Evolutionary conservation across 169 alveolate genomes (phyloP), one percentile per base, ranked within the genome.

Genomic region (Plasmodium billcollinsi): DNA sequence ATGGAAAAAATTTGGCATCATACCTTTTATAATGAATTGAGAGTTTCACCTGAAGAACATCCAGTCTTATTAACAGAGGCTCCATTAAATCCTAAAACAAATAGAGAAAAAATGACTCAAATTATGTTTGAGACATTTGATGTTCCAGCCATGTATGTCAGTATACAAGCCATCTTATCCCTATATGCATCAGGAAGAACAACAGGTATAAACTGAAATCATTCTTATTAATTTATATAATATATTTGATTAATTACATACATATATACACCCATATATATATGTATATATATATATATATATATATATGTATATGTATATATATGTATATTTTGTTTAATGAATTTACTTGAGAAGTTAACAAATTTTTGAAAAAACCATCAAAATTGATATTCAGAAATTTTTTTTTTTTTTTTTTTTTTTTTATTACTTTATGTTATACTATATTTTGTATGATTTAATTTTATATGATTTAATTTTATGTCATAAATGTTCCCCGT

Each of bases 171-270:
- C 54, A 99, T 98, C 43, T 96, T 99, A 45, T 98, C 99, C 5
- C 96, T 98, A 88, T 99, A 99, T 92, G 98, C 99, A n/a, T 97
- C 99, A 21, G 99, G 99, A 67, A 97, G 99, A 92, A 98, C 99
- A 70, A 98, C 99, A 65, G 99, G 99, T 92, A 67, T 54, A 45
- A 12, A 20, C 24, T 5, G 14, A 20, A 47, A 45, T 75, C 95
- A 14, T 96, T 94, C 33, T 96, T 96, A 65, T 2, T 29, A 45
- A 33, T 26, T 26, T 26, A 1, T 26, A 26, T 26, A 26, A 26
- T 26, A 26, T 26, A 26, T 26, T n/a, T n/a, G n/a, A n/a, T n/a
- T n/a, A n/a, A n/a, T n/a, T n/a, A n/a, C n/a, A n/a, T n/a, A n/a
- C n/a, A n/a, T n/a, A n/a, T n/a, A n/a, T n/a, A n/a, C n/a, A n/a